These are phyloP conservation scores for Sporothrix brunneoviolacea DNA, from an alignment of 2,329 filamentous ascomycete genomes.

Conservation along the genomic window DNA sequence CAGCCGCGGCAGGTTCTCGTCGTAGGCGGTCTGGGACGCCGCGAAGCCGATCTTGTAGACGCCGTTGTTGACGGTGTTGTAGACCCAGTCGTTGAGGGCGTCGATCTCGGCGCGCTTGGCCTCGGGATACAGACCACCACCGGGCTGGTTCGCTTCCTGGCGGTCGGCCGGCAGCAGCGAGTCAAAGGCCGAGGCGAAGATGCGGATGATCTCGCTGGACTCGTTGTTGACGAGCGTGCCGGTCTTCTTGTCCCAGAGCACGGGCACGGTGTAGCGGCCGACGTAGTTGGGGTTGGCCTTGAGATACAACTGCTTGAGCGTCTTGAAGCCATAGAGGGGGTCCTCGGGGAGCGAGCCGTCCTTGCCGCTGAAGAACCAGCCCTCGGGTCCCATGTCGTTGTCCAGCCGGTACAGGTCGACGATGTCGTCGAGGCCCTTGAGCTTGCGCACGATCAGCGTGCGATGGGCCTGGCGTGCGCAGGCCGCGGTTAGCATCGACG, in stretches of 20 bases:
- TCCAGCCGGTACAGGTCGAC: constrained; percentile 63
- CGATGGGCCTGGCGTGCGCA: constrained; percentile 60
- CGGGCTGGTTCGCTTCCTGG: constrained; percentile 43
- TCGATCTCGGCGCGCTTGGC: constrained; percentile 52
- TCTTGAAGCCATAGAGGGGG: constrained; percentile 58
- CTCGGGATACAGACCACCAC: constrained; percentile 51
- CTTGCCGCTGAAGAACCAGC: constrained; percentile 47
- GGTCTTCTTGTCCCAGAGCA: constrained; percentile 62
- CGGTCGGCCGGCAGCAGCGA: constrained; percentile 45
- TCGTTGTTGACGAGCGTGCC: constrained; percentile 76
- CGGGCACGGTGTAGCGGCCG: constrained; percentile 68
- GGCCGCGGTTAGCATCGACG: no score
- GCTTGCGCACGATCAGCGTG: constrained; percentile 62
- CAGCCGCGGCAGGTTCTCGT: constrained; percentile 51
- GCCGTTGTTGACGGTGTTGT: constrained; percentile 44
- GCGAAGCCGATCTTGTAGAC: constrained; percentile 58
- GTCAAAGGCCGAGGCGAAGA: constrained; percentile 72
- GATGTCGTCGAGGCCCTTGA: constrained; percentile 67
- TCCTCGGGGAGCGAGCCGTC: constrained; percentile 45
- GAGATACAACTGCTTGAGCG: constrained; percentile 65
- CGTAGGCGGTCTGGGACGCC: constrained; percentile 57
- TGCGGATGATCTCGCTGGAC: constrained; percentile 75
- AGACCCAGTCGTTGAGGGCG: constrained; percentile 61
- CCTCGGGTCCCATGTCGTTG: constrained; percentile 53
- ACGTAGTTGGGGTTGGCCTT: constrained; percentile 58